Evolutionary conservation across 805 yeast species (phyloP).

Genomic region (Wickerhamomyces queroliae): DNA sequence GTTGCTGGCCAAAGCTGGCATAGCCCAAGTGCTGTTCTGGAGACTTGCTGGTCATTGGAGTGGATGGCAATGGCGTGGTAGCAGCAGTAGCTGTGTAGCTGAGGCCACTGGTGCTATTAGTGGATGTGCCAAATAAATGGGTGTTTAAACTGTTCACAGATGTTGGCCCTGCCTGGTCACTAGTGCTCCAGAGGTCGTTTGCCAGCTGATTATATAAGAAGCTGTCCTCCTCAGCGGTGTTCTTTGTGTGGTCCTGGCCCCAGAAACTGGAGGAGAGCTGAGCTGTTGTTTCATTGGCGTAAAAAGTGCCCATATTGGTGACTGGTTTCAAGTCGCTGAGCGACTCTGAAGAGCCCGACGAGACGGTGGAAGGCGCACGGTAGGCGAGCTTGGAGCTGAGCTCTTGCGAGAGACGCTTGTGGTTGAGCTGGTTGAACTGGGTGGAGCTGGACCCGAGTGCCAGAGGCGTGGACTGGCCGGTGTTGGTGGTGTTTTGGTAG

Average conservation of each 20-base stretch:
- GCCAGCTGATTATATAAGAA: neutral
- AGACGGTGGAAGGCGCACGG: constrained; percentile 2
- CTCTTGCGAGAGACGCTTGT: neutral
- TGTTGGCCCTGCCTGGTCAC: neutral
- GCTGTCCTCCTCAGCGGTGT: neutral
- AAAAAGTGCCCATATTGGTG: neutral
- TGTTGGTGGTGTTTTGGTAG: neutral
- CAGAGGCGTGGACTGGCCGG: no score
- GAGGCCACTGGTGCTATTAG: neutral
- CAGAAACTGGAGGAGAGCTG: neutral
- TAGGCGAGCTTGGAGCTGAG: neutral
- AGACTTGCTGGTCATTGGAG: constrained; percentile 5
- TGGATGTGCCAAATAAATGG: no score
- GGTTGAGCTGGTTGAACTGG: neutral
- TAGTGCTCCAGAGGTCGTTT: neutral
- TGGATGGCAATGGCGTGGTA: constrained; percentile 8
- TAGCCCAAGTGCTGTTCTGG: constrained; percentile 1
- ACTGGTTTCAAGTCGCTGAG: neutral
- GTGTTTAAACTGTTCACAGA: no score
- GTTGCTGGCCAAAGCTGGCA: constrained; percentile 1
- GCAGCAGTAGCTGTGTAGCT: constrained; percentile 11
- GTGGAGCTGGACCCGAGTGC: no score
- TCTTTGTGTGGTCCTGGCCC: neutral
- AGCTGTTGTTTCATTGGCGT: neutral
- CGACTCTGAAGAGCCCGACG: constrained; percentile 5